Evolutionary conservation across 306 rosid genomes (phyloP).

Genomic region (Argentina anserina): DNA sequence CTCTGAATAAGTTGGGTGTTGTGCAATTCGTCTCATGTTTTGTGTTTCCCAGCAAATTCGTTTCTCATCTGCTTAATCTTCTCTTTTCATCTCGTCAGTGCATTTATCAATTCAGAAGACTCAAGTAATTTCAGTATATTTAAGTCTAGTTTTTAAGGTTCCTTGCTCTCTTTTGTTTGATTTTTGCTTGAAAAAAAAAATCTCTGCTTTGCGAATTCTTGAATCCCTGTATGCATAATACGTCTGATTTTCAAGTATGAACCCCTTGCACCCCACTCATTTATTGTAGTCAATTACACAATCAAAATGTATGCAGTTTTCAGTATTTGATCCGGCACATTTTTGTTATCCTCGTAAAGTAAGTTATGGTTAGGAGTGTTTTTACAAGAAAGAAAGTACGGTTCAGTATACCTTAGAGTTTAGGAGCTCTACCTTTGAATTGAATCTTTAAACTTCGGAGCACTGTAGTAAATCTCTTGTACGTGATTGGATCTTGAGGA

Average conservation of each 20-base stretch:
- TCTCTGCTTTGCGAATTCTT: neutral
- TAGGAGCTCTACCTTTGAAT: too few relatives aligned
- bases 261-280: neutral
- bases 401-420: too few relatives aligned
- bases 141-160: neutral
- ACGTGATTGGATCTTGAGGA: neutral
- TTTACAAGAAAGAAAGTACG: neutral
- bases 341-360: neutral
- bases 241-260: neutral
- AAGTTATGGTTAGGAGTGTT: too few relatives aligned
- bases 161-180: neutral
- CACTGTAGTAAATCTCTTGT: neutral
- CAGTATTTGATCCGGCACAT: neutral
- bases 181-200: neutral
- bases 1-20: neutral
- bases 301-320: neutral
- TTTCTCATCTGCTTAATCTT: neutral
- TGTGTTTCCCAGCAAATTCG: neutral
- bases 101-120: neutral
- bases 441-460: neutral
- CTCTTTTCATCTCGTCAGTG: neutral
- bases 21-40: neutral
- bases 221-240: neutral
- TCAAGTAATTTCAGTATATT: neutral
- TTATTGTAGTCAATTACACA: too few relatives aligned